These are phyloP conservation scores for Mrakia frigida DNA, from an alignment of 768 basidiomycete genomes.

Conservation along the genomic window DNA sequence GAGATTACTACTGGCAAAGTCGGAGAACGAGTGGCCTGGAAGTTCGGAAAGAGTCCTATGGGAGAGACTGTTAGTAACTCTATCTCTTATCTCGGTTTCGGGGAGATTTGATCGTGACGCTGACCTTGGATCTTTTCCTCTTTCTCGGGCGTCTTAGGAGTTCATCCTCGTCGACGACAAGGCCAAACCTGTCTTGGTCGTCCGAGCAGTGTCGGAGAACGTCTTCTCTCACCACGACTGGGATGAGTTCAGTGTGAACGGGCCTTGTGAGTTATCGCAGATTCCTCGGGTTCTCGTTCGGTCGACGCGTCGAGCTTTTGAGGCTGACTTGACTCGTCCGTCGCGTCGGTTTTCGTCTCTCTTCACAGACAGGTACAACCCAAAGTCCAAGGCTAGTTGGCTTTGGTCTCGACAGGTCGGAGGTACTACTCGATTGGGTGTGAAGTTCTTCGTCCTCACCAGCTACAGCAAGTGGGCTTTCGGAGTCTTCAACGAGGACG, in stretches of 20 bases:
- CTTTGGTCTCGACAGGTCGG: conserved; percentile 44
- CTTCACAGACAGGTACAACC: conserved; percentile 41
- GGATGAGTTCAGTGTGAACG: conserved; percentile 43
- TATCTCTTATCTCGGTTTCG: too few species aligned
- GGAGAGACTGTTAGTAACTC: conserved; percentile 18
- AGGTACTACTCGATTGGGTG: conserved; percentile 40
- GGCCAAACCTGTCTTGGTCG: conserved; percentile 36
- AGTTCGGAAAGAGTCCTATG: conserved; percentile 29
- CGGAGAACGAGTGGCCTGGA: conserved; percentile 13
- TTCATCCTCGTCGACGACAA: conserved; percentile 21
- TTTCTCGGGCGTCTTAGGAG: not conserved
- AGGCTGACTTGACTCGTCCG: not conserved
- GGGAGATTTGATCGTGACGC: not conserved
- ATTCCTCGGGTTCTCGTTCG: not conserved
- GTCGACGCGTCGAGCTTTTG: not conserved
- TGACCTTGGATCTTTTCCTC: not conserved
- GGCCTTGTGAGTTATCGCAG: not conserved
- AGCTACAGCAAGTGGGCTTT: conserved; percentile 44
- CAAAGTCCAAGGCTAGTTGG: conserved; percentile 45
- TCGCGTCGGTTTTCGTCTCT: not conserved
- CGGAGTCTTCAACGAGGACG: conserved; percentile 41
- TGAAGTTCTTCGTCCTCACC: conserved; percentile 43
- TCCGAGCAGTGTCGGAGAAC: conserved; percentile 43
- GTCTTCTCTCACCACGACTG: conserved; percentile 43
- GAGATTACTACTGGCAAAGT: not conserved